A percentile compares a stretch with the other conserved stretches of the same genome.
These are phyloP conservation scores for Candida golubevii DNA, from an alignment of 805 yeast genomes.

Conservation along the genomic window DNA sequence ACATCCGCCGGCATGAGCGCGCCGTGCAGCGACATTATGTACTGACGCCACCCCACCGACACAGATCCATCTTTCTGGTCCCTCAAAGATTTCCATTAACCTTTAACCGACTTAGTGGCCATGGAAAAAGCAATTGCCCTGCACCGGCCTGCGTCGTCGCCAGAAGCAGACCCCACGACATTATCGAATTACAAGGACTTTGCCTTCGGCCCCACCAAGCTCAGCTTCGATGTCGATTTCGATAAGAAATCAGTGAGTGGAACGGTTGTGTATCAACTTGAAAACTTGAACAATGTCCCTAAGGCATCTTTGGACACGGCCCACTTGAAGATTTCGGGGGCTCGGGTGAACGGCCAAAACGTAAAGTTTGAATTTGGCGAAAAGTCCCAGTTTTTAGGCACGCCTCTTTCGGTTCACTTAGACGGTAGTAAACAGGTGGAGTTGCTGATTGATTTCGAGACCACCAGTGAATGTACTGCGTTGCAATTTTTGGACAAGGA, in stretches of 20 bases:
- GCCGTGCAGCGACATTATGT: no score
- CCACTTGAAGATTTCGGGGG: constrained; percentile 44
- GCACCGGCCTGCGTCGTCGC: constrained; percentile 15
- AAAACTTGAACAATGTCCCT: constrained; percentile 20
- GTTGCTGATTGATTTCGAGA: constrained; percentile 51
- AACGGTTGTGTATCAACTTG: constrained; percentile 45
- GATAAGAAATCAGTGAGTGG: constrained; percentile 51
- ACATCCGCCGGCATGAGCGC: no score
- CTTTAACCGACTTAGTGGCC: not conserved
- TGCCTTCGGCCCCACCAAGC: constrained; percentile 45
- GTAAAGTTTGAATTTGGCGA: constrained; percentile 33
- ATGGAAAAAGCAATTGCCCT: constrained; percentile 11
- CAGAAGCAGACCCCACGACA: constrained; percentile 63
- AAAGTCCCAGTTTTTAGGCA: constrained; percentile 55
- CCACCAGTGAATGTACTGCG: constrained; percentile 77
- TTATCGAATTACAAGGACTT: constrained; percentile 64
- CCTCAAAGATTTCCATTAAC: no score
- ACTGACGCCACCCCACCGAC: no score
- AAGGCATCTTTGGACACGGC: constrained; percentile 67
- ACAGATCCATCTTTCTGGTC: no score
- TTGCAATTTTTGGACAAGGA: constrained; percentile 77
- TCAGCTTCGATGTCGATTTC: constrained; percentile 56
- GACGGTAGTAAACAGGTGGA: constrained; percentile 14
- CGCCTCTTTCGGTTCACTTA: constrained; percentile 41
- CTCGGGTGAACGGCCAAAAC: constrained; percentile 38